phyloP scores from a whole-genome alignment of 306 rosid genomes.

The Quercus gilva region DNA sequence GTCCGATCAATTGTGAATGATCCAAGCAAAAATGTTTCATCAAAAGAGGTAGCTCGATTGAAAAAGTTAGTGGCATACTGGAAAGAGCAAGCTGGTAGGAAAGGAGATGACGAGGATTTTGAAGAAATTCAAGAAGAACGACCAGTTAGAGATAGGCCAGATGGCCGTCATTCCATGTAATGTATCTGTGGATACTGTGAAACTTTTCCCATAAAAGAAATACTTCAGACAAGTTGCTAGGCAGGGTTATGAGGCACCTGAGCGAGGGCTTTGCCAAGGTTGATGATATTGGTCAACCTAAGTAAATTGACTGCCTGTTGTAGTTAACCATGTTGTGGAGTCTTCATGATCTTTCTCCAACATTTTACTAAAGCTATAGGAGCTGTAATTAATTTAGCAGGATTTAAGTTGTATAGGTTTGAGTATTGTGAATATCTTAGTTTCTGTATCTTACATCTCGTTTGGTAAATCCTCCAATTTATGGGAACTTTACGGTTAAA shows the following conservation, averaged over 20 bases:
- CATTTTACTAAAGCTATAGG: not conserved
- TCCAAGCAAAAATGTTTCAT: slow-evolving; percentile 79
- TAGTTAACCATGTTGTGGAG: not conserved
- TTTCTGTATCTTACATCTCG: not conserved
- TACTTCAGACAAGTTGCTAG: not conserved
- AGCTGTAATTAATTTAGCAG: slow-evolving; percentile 12
- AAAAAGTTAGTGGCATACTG: slow-evolving; percentile 74
- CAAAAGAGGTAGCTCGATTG: slow-evolving; percentile 81
- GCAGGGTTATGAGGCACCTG: slow-evolving; percentile 4
- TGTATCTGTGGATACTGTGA: not conserved
- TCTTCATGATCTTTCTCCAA: slow-evolving; percentile 6
- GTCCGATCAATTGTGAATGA: slow-evolving; percentile 92
- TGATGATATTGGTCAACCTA: not conserved
- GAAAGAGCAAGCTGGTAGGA: slow-evolving; percentile 94
- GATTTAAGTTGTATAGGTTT: slow-evolving; percentile 40
- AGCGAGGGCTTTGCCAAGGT: not conserved
- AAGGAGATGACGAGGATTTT: slow-evolving; percentile 76
- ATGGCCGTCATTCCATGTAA: slow-evolving; percentile 71
- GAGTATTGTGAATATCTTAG: slow-evolving; percentile 26
- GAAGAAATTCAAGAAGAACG: slow-evolving; percentile 81
- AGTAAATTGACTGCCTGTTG: not conserved
- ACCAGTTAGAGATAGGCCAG: slow-evolving; percentile 52
- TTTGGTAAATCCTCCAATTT: not conserved
- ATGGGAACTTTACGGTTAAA: not conserved
- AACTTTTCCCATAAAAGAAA: not conserved